Evolutionary conservation across 2,329 filamentous ascomycete genomes (phyloP).

Genomic region (Fusarium paranaense): DNA sequence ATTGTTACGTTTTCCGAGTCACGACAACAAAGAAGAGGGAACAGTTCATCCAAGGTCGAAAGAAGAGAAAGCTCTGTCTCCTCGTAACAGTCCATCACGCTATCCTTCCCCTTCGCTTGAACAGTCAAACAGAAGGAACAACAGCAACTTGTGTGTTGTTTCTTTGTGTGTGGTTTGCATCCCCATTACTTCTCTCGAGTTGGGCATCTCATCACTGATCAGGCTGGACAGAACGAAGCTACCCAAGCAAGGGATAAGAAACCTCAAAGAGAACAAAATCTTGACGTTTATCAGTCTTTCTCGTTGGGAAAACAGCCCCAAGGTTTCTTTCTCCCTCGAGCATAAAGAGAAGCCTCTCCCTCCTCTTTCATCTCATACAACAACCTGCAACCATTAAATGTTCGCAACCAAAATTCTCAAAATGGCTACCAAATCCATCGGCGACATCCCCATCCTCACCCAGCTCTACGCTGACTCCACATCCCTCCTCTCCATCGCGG

Average conservation of each 20-base stretch:
- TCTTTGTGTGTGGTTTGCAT: background rate
- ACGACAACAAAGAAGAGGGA: constrained; percentile 15
- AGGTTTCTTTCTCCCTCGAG: background rate
- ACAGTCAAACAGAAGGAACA: background rate
- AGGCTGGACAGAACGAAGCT: background rate
- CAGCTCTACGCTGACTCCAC: constrained; percentile 66
- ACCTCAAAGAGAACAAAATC: background rate
- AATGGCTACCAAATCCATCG: constrained; percentile 48
- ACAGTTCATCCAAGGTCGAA: background rate
- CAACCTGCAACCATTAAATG: constrained; percentile 24
- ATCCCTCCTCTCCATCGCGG: constrained; percentile 27
- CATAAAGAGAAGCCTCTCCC: background rate
- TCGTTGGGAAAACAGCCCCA: background rate
- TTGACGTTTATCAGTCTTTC: background rate
- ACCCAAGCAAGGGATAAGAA: background rate
- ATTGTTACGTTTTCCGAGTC: constrained; percentile 6
- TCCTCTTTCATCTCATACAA: background rate
- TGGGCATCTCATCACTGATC: background rate
- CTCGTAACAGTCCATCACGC: background rate
- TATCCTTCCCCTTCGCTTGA: background rate
- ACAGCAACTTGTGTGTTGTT: background rate
- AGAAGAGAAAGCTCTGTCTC: background rate
- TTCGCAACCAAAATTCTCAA: constrained; percentile 43
- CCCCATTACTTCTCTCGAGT: background rate
- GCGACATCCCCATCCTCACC: constrained; percentile 71